Evolutionary conservation across 2,329 filamentous ascomycete genomes (phyloP).

Genomic region (Clonostachys chloroleuca): DNA sequence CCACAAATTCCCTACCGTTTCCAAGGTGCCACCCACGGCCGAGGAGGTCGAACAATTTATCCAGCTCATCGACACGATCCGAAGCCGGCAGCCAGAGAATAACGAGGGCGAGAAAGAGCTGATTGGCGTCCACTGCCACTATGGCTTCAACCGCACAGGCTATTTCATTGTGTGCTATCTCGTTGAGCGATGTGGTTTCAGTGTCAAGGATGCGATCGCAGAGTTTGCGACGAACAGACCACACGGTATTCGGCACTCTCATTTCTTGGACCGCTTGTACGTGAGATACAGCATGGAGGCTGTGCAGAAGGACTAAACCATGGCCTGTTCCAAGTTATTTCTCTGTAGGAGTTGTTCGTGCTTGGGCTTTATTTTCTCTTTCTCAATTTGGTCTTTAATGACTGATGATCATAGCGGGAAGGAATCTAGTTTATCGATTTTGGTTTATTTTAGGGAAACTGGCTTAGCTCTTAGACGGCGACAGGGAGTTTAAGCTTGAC

Average conservation of each 20-base stretch:
- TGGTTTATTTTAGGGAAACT: too few relatives aligned
- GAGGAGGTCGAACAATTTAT: constrained; percentile 51
- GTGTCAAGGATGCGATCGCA: constrained; percentile 72
- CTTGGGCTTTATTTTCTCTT: too few relatives aligned
- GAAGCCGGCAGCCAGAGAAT: constrained; percentile 41
- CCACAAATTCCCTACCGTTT: constrained; percentile 87
- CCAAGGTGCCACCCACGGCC: constrained; percentile 74
- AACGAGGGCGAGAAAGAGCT: constrained; percentile 33
- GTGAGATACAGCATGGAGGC: constrained; percentile 58
- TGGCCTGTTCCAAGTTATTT: background rate
- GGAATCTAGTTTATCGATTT: too few relatives aligned
- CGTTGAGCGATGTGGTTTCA: constrained; percentile 72
- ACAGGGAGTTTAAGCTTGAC: too few relatives aligned
- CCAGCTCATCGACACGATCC: constrained; percentile 52
- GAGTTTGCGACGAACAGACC: constrained; percentile 69
- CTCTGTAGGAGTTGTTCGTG: too few relatives aligned
- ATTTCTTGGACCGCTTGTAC: constrained; percentile 82
- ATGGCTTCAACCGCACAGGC: constrained; percentile 91
- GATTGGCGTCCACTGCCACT: constrained; percentile 89
- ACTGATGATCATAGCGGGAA: too few relatives aligned
- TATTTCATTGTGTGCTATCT: constrained; percentile 89
- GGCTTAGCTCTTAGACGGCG: too few relatives aligned
- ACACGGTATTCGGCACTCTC: constrained; percentile 82
- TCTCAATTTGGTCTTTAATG: too few relatives aligned
- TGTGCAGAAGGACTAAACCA: background rate